Evolutionary conservation across 805 yeast species (phyloP), one percentile per base, ranked within the genome.

Genomic region (Wickerhamomyces mucosus): DNA sequence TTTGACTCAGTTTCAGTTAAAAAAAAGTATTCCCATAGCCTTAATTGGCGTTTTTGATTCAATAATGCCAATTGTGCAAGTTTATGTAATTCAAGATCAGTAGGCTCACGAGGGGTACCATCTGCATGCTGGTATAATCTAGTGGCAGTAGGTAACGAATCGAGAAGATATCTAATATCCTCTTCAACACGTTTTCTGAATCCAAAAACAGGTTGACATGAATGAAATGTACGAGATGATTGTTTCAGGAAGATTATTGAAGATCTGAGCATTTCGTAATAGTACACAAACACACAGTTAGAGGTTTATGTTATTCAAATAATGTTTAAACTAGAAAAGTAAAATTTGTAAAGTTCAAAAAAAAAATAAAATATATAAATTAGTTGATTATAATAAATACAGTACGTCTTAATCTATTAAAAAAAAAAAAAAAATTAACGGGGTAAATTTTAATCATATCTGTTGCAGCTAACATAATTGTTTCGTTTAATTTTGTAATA

Each of bases 111-210:
- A 32, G 78, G 70, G 9, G 84, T 60, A 6, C 94, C 94, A 51
- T 83, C 89, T 30, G 78, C 69, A 53, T 78, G 78, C 50, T 77
- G 72, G 55, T 75, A 83, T 41, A 80, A 64, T 50, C 74, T 69
- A 35, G 78, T 69, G 20, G 79, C 70, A 18, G 75, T 67, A 17
- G 86, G 79, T 34, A 81, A 63, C 16, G 71, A 53, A 47, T 74
- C 76, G 44, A 83, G 66, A 45, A 72, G 63, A 42, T 63, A 55
- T 39, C 84, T 67, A 41, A 81, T 75, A 35, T 74, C 79, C 43
- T 65, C 63, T 51, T 79, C 88, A 33, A 68, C 61, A 21, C 61
- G 60, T 36, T 56, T 54, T 47, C 69, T 67, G 59, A 55, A 54
- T 11, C 43, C 44, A 6, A 22, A 21, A 2, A 26, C 18, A 4